A percentile compares a stretch with the other conserved stretches of the same genome.
Evolutionary conservation across 23 red algal genomes (phyloP).

Genomic region (Gracilariopsis chorda): DNA sequence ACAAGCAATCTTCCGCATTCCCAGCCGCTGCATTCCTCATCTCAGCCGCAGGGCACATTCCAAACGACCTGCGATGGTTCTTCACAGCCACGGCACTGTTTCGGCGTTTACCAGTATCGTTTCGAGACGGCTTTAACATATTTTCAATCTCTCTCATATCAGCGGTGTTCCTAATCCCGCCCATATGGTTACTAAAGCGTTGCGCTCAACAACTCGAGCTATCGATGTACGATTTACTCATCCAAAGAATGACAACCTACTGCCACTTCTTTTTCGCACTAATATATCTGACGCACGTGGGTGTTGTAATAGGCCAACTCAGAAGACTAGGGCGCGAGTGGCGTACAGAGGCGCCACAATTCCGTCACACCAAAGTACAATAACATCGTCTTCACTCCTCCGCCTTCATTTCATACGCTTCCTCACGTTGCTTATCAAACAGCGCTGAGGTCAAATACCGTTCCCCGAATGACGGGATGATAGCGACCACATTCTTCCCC

Average conservation of each 20-base stretch:
- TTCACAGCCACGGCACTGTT: background rate
- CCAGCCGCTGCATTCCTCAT: slow-evolving; percentile 59
- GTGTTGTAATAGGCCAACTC: background rate
- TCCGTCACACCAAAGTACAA: background rate
- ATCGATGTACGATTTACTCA: slow-evolving; percentile 2
- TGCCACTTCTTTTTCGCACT: slow-evolving; percentile 51
- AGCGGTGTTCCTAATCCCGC: background rate
- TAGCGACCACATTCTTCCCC: slow-evolving; percentile 84
- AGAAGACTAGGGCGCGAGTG: background rate
- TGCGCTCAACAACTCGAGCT: background rate
- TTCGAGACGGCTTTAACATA: background rate
- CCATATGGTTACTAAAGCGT: background rate
- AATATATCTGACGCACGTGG: slow-evolving; percentile 31
- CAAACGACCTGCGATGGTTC: slow-evolving; percentile 62
- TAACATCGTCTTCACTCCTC: background rate
- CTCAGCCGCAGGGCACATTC: slow-evolving; percentile 44
- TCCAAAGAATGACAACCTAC: background rate
- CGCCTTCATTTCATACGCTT: slow-evolving; percentile 93
- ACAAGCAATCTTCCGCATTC: slow-evolving; percentile 31
- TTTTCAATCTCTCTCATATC: background rate
- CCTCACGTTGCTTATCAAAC: slow-evolving; percentile 90
- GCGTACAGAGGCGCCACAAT: background rate
- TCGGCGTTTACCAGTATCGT: background rate
- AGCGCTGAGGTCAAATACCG: slow-evolving; percentile 91
- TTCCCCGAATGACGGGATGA: slow-evolving; percentile 93